phyloP scores from a whole-genome alignment of 1,139 yeast species.

The Saccharomyces hybrid region DNA sequence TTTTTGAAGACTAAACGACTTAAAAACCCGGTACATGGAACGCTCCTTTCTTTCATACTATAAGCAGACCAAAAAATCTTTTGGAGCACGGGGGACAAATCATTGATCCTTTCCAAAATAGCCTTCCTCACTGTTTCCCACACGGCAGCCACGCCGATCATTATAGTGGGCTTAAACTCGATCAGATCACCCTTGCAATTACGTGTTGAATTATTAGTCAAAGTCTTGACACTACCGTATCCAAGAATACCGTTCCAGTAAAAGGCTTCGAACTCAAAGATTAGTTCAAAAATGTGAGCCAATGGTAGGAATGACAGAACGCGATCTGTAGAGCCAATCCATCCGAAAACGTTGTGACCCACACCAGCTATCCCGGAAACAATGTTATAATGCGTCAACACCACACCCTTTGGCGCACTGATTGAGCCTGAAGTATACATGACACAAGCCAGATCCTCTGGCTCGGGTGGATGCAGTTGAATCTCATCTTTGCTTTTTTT shows the following conservation, averaged over 20 bases:
- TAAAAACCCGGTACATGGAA: too few relatives aligned
- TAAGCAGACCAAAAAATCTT: constrained; percentile 87
- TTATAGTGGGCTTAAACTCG: constrained; percentile 82
- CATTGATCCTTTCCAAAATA: constrained; percentile 63
- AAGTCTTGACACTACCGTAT: constrained; percentile 87
- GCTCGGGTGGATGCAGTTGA: constrained; percentile 43
- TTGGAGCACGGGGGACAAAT: constrained; percentile 61
- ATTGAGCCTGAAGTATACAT: constrained; percentile 99
- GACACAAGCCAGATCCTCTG: constrained; percentile 79
- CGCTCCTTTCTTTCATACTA: constrained; percentile 6
- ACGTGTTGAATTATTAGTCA: constrained; percentile 72
- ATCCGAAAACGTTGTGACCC: constrained; percentile 49
- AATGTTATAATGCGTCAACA: constrained; percentile 67
- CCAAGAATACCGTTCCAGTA: constrained; percentile 92
- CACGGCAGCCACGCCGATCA: constrained; percentile 99
- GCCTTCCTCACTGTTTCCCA: constrained; percentile 98
- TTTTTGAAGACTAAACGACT: too few relatives aligned
- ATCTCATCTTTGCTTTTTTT: constrained; percentile 36
- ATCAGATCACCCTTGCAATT: constrained; percentile 86
- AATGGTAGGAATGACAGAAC: constrained; percentile 86
- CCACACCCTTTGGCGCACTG: constrained; percentile 97
- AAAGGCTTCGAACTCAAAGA: constrained; percentile 68
- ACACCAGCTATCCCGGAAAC: constrained; percentile 84
- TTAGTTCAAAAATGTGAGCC: constrained; percentile 93
- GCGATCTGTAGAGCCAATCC: constrained; percentile 52